Evolutionary conservation across 2,329 filamentous ascomycete species (phyloP).

Genomic region (Beauveria medogensis): DNA sequence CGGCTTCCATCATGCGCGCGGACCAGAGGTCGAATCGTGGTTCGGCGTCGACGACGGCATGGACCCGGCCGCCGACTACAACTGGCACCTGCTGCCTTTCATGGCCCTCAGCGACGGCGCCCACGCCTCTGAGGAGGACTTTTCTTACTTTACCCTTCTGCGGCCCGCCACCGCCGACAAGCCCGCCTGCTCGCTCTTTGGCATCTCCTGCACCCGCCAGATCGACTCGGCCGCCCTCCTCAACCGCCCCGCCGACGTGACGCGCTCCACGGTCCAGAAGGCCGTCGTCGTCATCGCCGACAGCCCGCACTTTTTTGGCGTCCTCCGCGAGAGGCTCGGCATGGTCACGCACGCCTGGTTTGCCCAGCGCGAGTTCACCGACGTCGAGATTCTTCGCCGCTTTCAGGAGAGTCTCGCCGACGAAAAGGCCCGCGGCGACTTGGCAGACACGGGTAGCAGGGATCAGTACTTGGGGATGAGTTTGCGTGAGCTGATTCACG

Average conservation of each 20-base stretch:
- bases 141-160: conserved; percentile 94
- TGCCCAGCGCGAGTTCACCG: conserved; percentile 83
- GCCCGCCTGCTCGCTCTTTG: conserved; percentile 78
- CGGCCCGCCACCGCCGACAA: conserved; percentile 45
- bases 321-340: conserved; percentile 79
- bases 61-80: conserved; percentile 75
- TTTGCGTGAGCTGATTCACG: conserved; percentile 81
- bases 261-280: conserved; percentile 96
- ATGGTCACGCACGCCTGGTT: conserved; percentile 96
- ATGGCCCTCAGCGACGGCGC: conserved; percentile 96
- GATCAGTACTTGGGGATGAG: conserved; percentile 87
- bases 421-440: conserved; percentile 48
- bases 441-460: conserved; percentile 61
- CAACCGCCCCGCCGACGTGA: conserved; percentile 78
- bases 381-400: conserved; percentile 78
- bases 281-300: conserved; percentile 93
- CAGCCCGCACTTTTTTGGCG: conserved; percentile 81
- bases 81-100: conserved; percentile 88
- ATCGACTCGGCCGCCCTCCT: conserved; percentile 72
- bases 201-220: conserved; percentile 91
- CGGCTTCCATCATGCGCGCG: conserved; percentile 76
- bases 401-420: conserved; percentile 84
- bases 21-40: conserved; percentile 91
- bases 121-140: conserved; percentile 87
- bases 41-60: conserved; percentile 55